These are phyloP conservation scores for Coemansia sp. DNA, from an alignment of 192 early-diverging fungal species.

Conservation along the genomic window DNA sequence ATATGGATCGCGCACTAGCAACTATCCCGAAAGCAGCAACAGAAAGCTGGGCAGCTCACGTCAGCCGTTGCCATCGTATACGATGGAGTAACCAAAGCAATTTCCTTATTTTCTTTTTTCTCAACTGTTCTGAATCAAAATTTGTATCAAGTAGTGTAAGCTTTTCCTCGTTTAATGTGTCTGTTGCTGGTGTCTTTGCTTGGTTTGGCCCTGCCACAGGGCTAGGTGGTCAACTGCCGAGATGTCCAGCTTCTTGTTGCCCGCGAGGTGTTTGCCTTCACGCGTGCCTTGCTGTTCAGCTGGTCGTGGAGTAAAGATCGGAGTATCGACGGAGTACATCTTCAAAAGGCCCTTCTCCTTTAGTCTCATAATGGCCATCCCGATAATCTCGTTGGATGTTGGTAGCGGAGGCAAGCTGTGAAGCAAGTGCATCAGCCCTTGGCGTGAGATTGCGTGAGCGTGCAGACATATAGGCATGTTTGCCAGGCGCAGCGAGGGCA, in stretches of 20 bases:
- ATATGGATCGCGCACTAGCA: neutral
- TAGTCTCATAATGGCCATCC: slow-evolving; percentile 36
- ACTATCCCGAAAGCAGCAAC: neutral
- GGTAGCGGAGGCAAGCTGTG: slow-evolving; percentile 14
- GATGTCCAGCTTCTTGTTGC: slow-evolving; percentile 24
- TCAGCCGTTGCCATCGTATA: neutral
- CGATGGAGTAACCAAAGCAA: neutral
- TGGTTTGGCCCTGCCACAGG: slow-evolving; percentile 17
- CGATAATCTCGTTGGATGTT: slow-evolving; percentile 17
- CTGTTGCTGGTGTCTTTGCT: neutral
- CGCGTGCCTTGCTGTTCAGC: neutral
- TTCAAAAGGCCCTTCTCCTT: slow-evolving; percentile 28
- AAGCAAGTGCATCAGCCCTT: slow-evolving; percentile 16
- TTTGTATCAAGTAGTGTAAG: too few relatives aligned
- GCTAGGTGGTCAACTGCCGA: slow-evolving; percentile 25
- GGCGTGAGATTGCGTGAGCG: slow-evolving; percentile 31
- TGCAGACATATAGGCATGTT: slow-evolving; percentile 43
- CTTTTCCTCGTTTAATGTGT: neutral
- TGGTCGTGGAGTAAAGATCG: slow-evolving; percentile 22
- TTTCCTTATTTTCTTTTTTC: neutral
- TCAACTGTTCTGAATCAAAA: too few relatives aligned
- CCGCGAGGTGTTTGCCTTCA: neutral
- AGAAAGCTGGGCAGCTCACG: neutral
- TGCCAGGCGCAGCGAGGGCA: slow-evolving; percentile 16
- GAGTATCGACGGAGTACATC: slow-evolving; percentile 37